A percentile compares a stretch with the other conserved stretches of the same genome.
phyloP scores from a whole-genome alignment of 2,329 filamentous ascomycete genomes.

The Septoria petroselini region DNA sequence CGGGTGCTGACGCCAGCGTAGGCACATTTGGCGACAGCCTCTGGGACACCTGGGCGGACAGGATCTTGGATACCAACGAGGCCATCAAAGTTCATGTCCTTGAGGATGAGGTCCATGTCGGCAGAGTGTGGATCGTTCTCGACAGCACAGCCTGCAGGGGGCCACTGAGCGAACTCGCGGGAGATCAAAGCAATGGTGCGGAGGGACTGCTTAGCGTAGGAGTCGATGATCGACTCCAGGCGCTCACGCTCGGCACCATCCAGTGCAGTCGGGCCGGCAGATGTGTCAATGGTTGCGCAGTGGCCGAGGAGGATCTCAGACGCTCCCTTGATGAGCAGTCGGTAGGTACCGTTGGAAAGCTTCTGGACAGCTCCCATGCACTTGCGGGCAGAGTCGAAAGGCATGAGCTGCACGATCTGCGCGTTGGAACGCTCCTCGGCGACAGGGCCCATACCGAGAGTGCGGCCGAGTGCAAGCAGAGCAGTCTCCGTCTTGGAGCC shows the following conservation, averaged over 20 bases:
- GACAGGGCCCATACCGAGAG: constrained; percentile 62
- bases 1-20: constrained; percentile 67
- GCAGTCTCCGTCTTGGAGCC: constrained; percentile 78
- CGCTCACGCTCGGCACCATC: constrained; percentile 52
- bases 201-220: constrained; percentile 74
- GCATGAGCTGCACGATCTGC: constrained; percentile 54
- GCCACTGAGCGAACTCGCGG: constrained; percentile 78
- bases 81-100: constrained; percentile 69
- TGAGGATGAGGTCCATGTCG: constrained; percentile 68
- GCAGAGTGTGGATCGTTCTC: constrained; percentile 62
- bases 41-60: constrained; percentile 63
- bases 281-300: constrained; percentile 55
- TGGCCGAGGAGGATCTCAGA: constrained; percentile 50
- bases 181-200: constrained; percentile 82
- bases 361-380: constrained; percentile 66
- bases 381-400: constrained; percentile 64
- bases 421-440: constrained; percentile 61
- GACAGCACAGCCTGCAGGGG: constrained; percentile 56
- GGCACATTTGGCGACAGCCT: constrained; percentile 64
- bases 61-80: constrained; percentile 74
- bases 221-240: constrained; percentile 66
- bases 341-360: constrained; percentile 51
- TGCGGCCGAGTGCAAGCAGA: constrained; percentile 64
- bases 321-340: constrained; percentile 54
- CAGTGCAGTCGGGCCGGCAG: constrained; percentile 53